These are phyloP conservation scores for Ramalina peruviana DNA, from an alignment of 495 filamentous ascomycete species.

Conservation along the genomic window DNA sequence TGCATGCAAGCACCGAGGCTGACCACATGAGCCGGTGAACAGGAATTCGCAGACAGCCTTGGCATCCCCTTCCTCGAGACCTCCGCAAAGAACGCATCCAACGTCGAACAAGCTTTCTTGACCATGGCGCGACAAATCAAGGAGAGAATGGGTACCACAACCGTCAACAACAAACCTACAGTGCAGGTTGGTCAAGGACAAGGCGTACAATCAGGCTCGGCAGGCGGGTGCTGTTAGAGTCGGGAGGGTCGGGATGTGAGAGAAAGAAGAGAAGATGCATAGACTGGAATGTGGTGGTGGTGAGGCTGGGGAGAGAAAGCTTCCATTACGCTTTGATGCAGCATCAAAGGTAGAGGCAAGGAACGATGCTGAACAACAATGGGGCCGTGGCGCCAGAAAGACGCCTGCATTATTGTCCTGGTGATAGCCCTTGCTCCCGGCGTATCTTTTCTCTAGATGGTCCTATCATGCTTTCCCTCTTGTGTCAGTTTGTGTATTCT, in stretches of 20 bases:
- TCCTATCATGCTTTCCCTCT: no score
- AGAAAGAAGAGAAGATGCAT: no score
- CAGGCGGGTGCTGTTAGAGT: conserved; percentile 84
- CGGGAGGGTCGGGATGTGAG: not conserved
- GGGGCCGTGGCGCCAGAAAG: no score
- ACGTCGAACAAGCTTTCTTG: conserved; percentile 98
- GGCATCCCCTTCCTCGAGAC: conserved; percentile 99
- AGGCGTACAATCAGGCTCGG: conserved; percentile 82
- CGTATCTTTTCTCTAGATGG: no score
- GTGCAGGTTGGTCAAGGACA: conserved; percentile 90
- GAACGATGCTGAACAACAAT: no score
- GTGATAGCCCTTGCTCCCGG: no score
- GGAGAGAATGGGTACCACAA: conserved; percentile 96
- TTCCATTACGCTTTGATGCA: no score
- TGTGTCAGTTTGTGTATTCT: no score
- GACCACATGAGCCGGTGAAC: conserved; percentile 2
- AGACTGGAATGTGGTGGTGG: no score
- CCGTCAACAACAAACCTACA: conserved; percentile 95
- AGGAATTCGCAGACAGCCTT: conserved; percentile 98
- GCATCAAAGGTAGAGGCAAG: no score
- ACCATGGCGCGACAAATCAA: conserved; percentile 99
- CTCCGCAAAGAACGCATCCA: conserved; percentile 97
- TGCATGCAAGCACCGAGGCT: conserved; percentile 8
- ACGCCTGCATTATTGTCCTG: no score
- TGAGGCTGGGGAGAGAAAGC: no score